Evolutionary conservation across 1,284 basidiomycete genomes (phyloP), one percentile per base, ranked within the genome.

Genomic region (Paramarasmius palmivorus): DNA sequence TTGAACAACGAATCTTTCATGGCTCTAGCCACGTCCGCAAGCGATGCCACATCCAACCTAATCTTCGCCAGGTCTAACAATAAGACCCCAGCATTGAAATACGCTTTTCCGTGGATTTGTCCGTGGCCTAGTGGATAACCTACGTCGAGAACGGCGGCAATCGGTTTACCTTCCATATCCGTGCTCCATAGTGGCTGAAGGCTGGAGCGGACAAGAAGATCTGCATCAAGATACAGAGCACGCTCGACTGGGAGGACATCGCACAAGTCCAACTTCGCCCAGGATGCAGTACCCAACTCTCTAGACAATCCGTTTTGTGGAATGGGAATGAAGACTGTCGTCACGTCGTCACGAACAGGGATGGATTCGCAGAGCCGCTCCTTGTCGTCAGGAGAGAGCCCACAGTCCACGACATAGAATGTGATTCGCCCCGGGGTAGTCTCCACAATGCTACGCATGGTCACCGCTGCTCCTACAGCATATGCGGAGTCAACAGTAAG

Each of bases 71-170:
- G 66, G 63, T 84, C 74, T 54, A 84, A 56, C 10, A 84, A 63
- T 48, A 84, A 60, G 17, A 84, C 77, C 0, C 82, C 82, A 0
- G 79, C 76, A 50, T 83, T 84, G 70, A 83, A 83, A 60, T 83
- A 82, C 5, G 70, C 65, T 0, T 54, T 62, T 35, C 57, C 53
- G 6, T 64, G 59, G 5, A 72, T 36, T 1, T 55, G 67, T 0
- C 64, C 61, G 57, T 79, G 76, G 0, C 82, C 81, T 63, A 70
- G 68, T 0, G 81, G 82, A 54, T 62, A 69, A 1, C 81, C 82
- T n/a, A 83, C 70, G 61, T 84, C 82, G 2, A 63, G 58, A 8
- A 59, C 72, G 1, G 82, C 81, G 1, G 70, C 81, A 20, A 84
- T 46, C 2, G 65, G 32, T 15, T 65, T 70, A 2, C 71, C 75